A percentile compares a stretch with the other conserved stretches of the same genome.
Evolutionary conservation across 2,329 filamentous ascomycete genomes (phyloP).

Genomic region (Aspergillus spinulosporus): DNA sequence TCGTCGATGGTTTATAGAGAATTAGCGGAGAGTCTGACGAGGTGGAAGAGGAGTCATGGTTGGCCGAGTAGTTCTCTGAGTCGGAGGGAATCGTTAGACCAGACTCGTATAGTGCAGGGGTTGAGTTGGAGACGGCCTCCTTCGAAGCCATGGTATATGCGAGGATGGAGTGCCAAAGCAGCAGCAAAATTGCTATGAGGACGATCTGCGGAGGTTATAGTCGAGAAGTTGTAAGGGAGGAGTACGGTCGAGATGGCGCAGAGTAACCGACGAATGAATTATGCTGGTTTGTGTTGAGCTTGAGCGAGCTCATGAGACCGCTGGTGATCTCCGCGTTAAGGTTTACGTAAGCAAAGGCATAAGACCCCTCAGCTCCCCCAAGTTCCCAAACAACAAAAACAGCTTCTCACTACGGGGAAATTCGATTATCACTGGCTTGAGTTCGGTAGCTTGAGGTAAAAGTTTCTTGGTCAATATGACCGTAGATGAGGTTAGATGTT

Average conservation of each 20-base stretch:
- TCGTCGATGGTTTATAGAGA: slow-evolving; percentile 87
- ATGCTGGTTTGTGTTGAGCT: neutral
- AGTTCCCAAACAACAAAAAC: neutral
- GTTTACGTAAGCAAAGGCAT: slow-evolving; percentile 21
- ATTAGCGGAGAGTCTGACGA: slow-evolving; percentile 42
- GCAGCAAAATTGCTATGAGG: neutral
- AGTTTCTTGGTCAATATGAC: neutral
- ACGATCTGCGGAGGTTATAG: neutral
- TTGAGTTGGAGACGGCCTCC: slow-evolving; percentile 26
- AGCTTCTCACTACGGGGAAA: neutral
- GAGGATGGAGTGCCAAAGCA: slow-evolving; percentile 1
- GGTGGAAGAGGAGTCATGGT: slow-evolving; percentile 39
- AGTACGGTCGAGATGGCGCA: neutral
- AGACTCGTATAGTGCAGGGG: slow-evolving; percentile 45
- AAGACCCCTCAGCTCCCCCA: neutral
- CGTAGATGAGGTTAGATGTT: neutral
- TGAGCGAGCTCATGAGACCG: slow-evolving; percentile 3
- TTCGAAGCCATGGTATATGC: slow-evolving; percentile 35
- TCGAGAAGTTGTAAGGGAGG: neutral
- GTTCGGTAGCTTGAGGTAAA: neutral
- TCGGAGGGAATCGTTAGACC: slow-evolving; percentile 49
- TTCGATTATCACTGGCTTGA: neutral
- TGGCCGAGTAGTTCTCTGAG: slow-evolving; percentile 49
- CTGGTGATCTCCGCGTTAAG: slow-evolving; percentile 12
- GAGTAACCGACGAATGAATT: neutral